Evolutionary conservation across 768 basidiomycete genomes (phyloP).

Genomic region (Suillus americanus): DNA sequence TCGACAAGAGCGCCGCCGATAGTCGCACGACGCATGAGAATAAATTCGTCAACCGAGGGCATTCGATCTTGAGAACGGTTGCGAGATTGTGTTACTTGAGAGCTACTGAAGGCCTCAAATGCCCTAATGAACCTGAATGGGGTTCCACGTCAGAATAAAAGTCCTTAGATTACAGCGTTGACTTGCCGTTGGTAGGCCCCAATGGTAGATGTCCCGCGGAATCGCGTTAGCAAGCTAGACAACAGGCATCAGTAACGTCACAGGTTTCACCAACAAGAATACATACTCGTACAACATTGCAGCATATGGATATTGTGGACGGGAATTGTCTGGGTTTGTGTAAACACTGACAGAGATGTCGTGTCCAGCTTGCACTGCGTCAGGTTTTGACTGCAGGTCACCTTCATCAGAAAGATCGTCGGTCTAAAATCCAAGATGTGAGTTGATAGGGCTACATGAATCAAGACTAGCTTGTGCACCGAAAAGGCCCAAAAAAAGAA

Average conservation of each 20-base stretch:
- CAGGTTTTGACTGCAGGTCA: constrained; percentile 33
- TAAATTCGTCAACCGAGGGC: constrained; percentile 38
- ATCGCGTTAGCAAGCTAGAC: constrained; percentile 31
- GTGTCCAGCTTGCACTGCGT: constrained; percentile 34
- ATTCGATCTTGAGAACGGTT: constrained; percentile 37
- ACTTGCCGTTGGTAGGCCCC: constrained; percentile 35
- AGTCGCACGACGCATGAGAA: constrained; percentile 36
- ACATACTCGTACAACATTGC: constrained; percentile 40
- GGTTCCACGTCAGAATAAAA: constrained; percentile 3
- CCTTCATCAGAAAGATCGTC: constrained; percentile 40
- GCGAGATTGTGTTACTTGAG: constrained; percentile 36
- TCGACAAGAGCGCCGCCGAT: constrained; percentile 39
- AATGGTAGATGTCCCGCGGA: constrained; percentile 36
- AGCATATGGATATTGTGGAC: constrained; percentile 35
- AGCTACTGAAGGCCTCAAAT: constrained; percentile 35
- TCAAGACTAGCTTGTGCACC: constrained; percentile 16
- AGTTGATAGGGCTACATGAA: background rate
- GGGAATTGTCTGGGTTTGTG: constrained; percentile 24
- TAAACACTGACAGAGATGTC: constrained; percentile 31
- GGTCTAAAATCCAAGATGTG: constrained; percentile 21
- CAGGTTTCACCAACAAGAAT: constrained; percentile 3
- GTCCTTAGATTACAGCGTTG: background rate
- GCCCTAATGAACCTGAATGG: constrained; percentile 32
- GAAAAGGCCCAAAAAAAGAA: constrained; percentile 42
- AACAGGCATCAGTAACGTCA: constrained; percentile 13